Evolutionary conservation across 768 basidiomycete species (phyloP), one percentile per base, ranked within the genome.

Genomic region (Butyriboletus loyo): DNA sequence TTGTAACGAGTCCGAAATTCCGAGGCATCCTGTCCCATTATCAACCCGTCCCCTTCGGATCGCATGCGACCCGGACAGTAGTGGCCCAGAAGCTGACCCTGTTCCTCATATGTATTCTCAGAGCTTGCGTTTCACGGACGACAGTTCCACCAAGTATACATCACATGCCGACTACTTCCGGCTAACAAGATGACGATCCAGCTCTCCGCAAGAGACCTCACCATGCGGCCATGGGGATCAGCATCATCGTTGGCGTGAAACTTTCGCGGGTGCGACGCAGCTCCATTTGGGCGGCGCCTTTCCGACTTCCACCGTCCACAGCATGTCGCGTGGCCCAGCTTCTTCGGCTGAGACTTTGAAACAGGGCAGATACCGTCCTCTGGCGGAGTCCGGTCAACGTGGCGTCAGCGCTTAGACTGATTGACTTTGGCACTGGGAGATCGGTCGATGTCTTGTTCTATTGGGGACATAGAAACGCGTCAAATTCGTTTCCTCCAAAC

Each of bases 401-500:
- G 52, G 52, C 49, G 39, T 56, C 50, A 51, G 61, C 52, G 52
- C 65, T 61, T 60, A 52, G 45, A 55, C 49, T 47, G 60, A 56
- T 63, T 63, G 54, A 54, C 62, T 66, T 63, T 56, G 56, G 46
- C 53, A 52, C 38, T 25, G 39, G 28, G 24, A 44, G 55, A 65
- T 53, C 61, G 27, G 56, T 35, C 41, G 49, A 45, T 43, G 39
- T 32, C 31, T 43, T 19, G 28, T 39, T 49, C 40, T 35, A 30
- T 47, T 35, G 24, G 35, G 45, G 52, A 19, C 54, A 47, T 62
- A 27, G 61, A 63, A 56, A 66, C 61, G 39, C 49, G 46, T 50
- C 61, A 66, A 52, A 57, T 52, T 50, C 46, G 57, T 60, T 59
- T 40, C 57, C 43, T 36, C 38, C 35, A 46, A 39, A 34, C 41